A percentile compares a stretch with the other conserved stretches of the same genome.
phyloP scores from a whole-genome alignment of 2,329 filamentous ascomycete genomes.

The Anthostomella pinea region DNA sequence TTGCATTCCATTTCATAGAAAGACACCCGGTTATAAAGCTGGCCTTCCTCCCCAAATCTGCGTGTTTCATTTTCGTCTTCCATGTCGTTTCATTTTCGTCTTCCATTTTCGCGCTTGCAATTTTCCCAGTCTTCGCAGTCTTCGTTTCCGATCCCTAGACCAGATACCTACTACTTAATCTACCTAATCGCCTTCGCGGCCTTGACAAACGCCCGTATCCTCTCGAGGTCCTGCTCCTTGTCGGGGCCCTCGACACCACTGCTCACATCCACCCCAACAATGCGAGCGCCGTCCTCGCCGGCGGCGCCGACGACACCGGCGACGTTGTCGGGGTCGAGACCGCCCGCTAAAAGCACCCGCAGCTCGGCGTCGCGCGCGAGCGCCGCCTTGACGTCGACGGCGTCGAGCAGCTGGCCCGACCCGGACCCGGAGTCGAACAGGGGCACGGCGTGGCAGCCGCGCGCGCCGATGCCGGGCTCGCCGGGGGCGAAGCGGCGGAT shows the following conservation, averaged over 20 bases:
- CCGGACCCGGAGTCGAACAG: constrained; percentile 83
- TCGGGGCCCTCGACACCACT: constrained; percentile 85
- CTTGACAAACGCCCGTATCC: constrained; percentile 77
- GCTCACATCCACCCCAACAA: constrained; percentile 87
- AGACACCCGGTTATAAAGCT: no score
- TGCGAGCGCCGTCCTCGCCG: constrained; percentile 53
- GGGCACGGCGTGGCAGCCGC: constrained; percentile 80
- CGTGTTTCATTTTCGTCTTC: background rate
- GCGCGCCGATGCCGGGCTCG: constrained; percentile 66
- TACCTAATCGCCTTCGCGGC: constrained; percentile 63
- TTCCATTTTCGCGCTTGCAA: background rate
- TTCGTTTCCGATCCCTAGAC: background rate
- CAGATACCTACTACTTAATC: background rate
- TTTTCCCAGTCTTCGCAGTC: background rate
- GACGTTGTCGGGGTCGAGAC: constrained; percentile 78
- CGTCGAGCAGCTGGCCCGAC: constrained; percentile 75
- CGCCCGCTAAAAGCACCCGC: constrained; percentile 79
- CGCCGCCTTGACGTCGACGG: constrained; percentile 63
- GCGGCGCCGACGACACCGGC: constrained; percentile 62
- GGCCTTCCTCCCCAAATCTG: background rate
- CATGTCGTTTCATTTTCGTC: background rate
- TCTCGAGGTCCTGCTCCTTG: constrained; percentile 75
- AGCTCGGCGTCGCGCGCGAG: constrained; percentile 69
- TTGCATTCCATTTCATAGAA: no score
- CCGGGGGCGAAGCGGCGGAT: constrained; percentile 80